Evolutionary conservation across 2,329 filamentous ascomycete genomes (phyloP).

Genomic region (Phoma herbarum): DNA sequence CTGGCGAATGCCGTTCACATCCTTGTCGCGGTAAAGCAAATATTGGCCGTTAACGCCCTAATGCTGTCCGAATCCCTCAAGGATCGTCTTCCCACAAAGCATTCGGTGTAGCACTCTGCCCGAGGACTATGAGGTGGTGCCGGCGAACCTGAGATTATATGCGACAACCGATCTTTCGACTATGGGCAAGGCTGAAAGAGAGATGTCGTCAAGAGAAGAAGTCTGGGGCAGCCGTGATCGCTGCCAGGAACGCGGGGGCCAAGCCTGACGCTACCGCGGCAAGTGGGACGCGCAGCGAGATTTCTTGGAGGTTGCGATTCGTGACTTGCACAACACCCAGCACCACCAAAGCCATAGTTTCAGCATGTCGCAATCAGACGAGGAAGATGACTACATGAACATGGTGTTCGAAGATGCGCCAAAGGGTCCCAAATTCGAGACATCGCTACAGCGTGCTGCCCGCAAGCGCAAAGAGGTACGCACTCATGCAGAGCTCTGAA

Average conservation of each 20-base stretch:
- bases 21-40: conserved; percentile 1
- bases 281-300: conserved; percentile 25
- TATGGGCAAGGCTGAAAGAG: conserved; percentile 1
- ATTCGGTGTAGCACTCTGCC: neutral
- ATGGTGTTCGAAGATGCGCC: conserved; percentile 82
- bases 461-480: conserved; percentile 62
- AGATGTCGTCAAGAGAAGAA: conserved; percentile 19
- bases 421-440: conserved; percentile 62
- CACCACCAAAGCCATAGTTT: neutral
- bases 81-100: neutral
- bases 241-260: conserved; percentile 18
- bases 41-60: conserved; percentile 2
- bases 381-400: conserved; percentile 96
- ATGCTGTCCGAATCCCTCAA: conserved; percentile 9
- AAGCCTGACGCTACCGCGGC: conserved; percentile 21
- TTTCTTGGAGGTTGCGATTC: conserved; percentile 15
- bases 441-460: conserved; percentile 67
- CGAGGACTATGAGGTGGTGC: neutral
- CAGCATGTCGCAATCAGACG: conserved; percentile 60
- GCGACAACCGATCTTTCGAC: neutral
- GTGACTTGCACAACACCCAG: conserved; percentile 9
- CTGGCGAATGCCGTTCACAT: neutral
- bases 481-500: too few species aligned
- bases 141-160: neutral
- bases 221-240: conserved; percentile 20